phyloP scores from a whole-genome alignment of 495 filamentous ascomycete species.

The Bryoglossum gracile region DNA sequence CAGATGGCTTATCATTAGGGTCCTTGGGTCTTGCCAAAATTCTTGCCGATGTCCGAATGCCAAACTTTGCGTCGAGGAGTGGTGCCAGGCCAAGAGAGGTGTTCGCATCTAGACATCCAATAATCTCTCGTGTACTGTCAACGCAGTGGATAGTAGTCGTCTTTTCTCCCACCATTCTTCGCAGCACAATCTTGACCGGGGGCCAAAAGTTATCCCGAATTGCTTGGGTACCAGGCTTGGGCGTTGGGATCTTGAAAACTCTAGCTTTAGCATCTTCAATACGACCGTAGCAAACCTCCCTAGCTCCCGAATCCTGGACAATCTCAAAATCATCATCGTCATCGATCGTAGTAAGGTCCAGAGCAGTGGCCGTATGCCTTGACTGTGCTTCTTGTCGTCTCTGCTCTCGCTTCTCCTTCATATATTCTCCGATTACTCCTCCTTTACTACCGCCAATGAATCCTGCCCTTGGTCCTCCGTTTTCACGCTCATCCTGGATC shows the following conservation, averaged over 20 bases:
- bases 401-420: conserved; percentile 48
- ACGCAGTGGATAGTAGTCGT: conserved; percentile 56
- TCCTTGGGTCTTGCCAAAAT: conserved; percentile 54
- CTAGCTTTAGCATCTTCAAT: conserved; percentile 62
- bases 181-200: conserved; percentile 60
- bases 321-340: conserved; percentile 48
- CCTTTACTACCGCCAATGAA: conserved; percentile 42
- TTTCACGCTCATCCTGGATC: conserved; percentile 38
- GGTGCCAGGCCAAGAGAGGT: conserved; percentile 62
- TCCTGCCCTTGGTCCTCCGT: conserved; percentile 28
- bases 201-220: conserved; percentile 55
- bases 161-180: conserved; percentile 42
- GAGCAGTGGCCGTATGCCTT: conserved; percentile 26
- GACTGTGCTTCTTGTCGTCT: conserved; percentile 31
- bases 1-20: conserved; percentile 46
- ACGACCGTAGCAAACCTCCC: conserved; percentile 82
- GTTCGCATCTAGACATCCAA: conserved; percentile 66
- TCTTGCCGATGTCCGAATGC: conserved; percentile 59
- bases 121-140: conserved; percentile 60
- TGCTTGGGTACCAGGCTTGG: conserved; percentile 50
- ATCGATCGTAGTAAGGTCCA: conserved; percentile 41
- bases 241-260: conserved; percentile 55
- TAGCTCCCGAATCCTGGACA: conserved; percentile 34
- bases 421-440: conserved; percentile 55
- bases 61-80: conserved; percentile 56